Base-by-base conservation (phyloP, 306 rosid species). In the Vigna angularis region DNA sequence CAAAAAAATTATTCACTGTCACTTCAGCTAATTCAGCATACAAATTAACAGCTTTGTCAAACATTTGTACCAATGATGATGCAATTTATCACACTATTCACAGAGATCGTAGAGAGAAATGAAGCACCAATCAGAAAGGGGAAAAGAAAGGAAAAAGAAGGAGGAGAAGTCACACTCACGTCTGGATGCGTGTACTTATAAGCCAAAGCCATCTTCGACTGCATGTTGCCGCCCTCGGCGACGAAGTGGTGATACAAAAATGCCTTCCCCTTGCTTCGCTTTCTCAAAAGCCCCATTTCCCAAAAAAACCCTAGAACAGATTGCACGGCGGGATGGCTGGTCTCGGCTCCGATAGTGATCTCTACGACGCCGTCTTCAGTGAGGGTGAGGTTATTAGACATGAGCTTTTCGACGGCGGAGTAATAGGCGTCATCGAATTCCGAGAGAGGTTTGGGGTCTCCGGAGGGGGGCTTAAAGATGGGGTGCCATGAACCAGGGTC, bases 401-500 rank as follows among this genome's bases (percentile, higher is more conserved):
- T 30, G 56, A 93, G 82, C 68, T 90, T 93, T 16, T 80, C 20
- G 7, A 89, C 81, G 40, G 79, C 85, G 48, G 96, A 76, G 86
- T 87, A 87, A 85, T 95, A 95, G 3, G 82, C 64, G 32, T 78
- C 61, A 2, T 84, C 89, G 16, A 66, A n/a, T 52, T 85, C 83
- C 6, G 81, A 28, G 11, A 51, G 84, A 18, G 84, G 70, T 1
- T 2, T 84, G 30, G 30, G 62, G 1, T 67, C 76, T 3, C 68
- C 38, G 20, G 79, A 0, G 9, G 89, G 81, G 12, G 91, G 89
- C 65, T 95, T 98, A 74, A 95, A 93, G 71, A 95, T 84, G 22
- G 91, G 93, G 74, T 97, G 91, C 99, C 99, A 95, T 18, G 98
- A 87, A 3, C 96, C 98, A 6, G 97, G 98, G 79, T 95, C 97